These are phyloP conservation scores for Alternaria dauci DNA, from an alignment of 2,329 filamentous ascomycete species.

Conservation along the genomic window DNA sequence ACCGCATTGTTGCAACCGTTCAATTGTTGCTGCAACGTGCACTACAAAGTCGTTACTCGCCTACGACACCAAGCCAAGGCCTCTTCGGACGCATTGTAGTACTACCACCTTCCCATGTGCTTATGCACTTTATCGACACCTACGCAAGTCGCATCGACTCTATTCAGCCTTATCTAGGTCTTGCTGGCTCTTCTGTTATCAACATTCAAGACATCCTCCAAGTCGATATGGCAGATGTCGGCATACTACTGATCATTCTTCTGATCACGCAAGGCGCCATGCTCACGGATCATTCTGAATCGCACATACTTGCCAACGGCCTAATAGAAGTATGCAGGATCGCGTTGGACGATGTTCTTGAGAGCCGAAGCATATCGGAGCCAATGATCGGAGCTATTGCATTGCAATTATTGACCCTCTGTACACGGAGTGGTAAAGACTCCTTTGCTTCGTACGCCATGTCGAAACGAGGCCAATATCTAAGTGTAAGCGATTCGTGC, in stretches of 20 bases:
- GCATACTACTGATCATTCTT: conserved; percentile 11
- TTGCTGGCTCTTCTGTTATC: conserved; percentile 8
- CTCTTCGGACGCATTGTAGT: conserved; percentile 15
- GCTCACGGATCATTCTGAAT: conserved; percentile 12
- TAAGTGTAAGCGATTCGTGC: conserved; percentile 3
- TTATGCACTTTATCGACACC: conserved; percentile 8
- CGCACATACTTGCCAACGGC: conserved; percentile 8
- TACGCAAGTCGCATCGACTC: conserved; percentile 13
- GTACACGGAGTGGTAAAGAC: conserved; percentile 10
- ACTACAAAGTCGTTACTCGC: neutral
- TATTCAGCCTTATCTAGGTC: conserved; percentile 14
- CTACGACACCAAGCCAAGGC: conserved; percentile 3
- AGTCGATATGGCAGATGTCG: conserved; percentile 8
- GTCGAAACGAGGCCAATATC: conserved; percentile 13
- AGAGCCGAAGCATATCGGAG: conserved; percentile 13
- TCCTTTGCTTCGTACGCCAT: conserved; percentile 10
- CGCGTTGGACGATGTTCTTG: conserved; percentile 11
- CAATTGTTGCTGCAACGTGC: conserved; percentile 11
- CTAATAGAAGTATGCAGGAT: conserved; percentile 14
- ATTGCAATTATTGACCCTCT: conserved; percentile 13
- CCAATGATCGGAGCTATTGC: conserved; percentile 11
- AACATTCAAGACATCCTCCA: conserved; percentile 10
- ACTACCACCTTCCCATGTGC: conserved; percentile 11
- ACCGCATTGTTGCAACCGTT: conserved; percentile 11
- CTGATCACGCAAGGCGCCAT: conserved; percentile 13